Evolutionary conservation across 148 eudicot genomes (phyloP), one percentile per base, ranked within the genome.

Genomic region (Camellia lanceoleosa): DNA sequence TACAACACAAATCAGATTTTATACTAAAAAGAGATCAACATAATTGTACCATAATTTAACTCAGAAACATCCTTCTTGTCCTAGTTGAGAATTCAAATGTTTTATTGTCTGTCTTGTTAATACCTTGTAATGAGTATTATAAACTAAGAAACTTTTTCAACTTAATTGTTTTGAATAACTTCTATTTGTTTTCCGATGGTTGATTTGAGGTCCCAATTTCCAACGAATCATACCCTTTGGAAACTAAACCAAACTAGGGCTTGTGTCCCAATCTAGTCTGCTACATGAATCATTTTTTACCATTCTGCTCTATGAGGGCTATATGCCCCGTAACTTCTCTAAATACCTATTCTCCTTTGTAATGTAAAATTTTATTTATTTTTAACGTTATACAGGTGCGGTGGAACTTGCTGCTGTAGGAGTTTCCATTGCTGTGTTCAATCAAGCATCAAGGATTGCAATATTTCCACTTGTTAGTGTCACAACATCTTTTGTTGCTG

Each of bases 401-500:
- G 80, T 88, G 64, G 97, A 94, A 63, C 93, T 94, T 12, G 97
- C 98, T 81, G 98, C 94, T 78, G 98, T 94, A 51, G 98, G 98
- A 61, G 88, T 92, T 59, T 87, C 98, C 19, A 94, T 94, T 62
- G 98, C 98, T 19, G 72, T 94, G 47, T 90, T 94, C 86, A 94
- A 94, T 83, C 98, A 94, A 89, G 97, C 86, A 59, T 94, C 94
- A 62, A 88, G 92, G 58, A 85, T 94, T 5, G 92, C 93, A 68
- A 92, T 94, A 71, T 94, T 94, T 76, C 98, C 97, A 3, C 91
- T 92, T 20, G 98, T 94, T 10, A 92, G 94, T 77, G 85, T 94
- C 49, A 92, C 98, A 3, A 94, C 98, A 64, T 94, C 98, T 71
- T 94, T 94, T 75, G 97, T 94, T 69, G 98, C 98, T 0, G 98